Evolutionary conservation across 129 eudicot genomes (phyloP).

Genomic region (Heracleum sosnowskyi): DNA sequence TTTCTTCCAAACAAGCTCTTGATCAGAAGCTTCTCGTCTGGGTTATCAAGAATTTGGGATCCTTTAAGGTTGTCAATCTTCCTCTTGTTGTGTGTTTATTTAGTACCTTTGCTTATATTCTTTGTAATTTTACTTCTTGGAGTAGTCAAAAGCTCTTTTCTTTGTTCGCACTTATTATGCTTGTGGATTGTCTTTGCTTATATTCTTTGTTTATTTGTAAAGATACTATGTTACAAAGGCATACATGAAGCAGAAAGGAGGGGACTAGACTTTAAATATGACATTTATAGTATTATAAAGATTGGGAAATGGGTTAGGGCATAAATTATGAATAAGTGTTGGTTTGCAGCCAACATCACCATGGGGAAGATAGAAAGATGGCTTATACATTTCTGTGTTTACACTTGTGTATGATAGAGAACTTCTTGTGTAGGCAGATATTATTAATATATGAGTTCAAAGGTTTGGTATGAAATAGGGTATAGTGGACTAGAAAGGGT

Average conservation of each 20-base stretch:
- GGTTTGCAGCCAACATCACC: conserved; percentile 14
- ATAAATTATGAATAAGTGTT: neutral
- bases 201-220: no score
- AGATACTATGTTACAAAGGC: neutral
- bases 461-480: neutral
- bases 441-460: no score
- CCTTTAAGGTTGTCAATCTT: no score
- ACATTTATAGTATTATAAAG: neutral
- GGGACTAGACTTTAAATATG: neutral
- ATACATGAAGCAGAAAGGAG: conserved; percentile 3
- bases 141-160: no score
- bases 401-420: neutral
- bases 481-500: neutral
- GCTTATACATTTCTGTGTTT: neutral
- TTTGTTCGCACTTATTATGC: no score
- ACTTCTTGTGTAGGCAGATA: neutral
- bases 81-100: no score
- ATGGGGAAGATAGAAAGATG: conserved; percentile 15
- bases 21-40: no score
- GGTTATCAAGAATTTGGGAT: no score
- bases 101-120: no score
- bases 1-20: no score
- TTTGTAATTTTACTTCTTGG: no score
- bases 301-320: neutral
- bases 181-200: no score